Percentiles rank a stretch among this genome's conserved stretches.
Conservation (phyloP, 192 early-diverging fungal genomes). For the Oehlia diaphana region DNA sequence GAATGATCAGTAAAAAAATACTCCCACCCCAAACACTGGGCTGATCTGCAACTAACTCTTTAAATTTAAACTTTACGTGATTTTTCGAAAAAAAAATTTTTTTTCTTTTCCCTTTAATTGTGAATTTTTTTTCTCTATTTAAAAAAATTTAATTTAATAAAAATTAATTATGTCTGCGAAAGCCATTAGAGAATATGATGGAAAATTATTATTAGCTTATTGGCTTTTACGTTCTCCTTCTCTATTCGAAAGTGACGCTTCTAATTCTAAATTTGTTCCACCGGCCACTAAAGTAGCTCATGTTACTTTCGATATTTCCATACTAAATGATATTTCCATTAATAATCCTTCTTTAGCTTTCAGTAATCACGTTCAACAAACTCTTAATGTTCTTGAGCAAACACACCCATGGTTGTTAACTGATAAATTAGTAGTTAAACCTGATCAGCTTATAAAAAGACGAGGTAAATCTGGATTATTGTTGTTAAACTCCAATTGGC, state of each 20-base stretch:
- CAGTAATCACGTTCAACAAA: slow-evolving; percentile 57
- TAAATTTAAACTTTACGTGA: too few relatives aligned
- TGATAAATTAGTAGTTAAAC: slow-evolving; percentile 91
- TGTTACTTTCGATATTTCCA: slow-evolving; percentile 66
- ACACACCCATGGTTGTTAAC: slow-evolving; percentile 84
- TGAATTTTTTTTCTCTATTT: not conserved
- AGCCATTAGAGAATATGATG: slow-evolving; percentile 96
- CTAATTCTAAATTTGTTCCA: slow-evolving; percentile 65
- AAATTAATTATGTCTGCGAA: slow-evolving; percentile 72
- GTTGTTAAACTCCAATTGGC: slow-evolving; percentile 90
- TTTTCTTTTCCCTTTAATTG: too few relatives aligned
- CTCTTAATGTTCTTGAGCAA: slow-evolving; percentile 63
- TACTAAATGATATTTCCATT: slow-evolving; percentile 46
- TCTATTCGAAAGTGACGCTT: slow-evolving; percentile 47
- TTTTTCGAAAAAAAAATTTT: too few relatives aligned
- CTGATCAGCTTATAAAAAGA: slow-evolving; percentile 98
- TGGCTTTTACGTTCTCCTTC: slow-evolving; percentile 78
- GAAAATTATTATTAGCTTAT: slow-evolving; percentile 93
- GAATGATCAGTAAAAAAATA: too few relatives aligned
- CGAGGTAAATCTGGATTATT: slow-evolving; percentile 95
- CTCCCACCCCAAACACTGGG: too few relatives aligned
- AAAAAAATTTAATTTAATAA: not conserved
- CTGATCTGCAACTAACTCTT: too few relatives aligned
- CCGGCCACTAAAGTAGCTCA: slow-evolving; percentile 78
- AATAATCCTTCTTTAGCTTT: slow-evolving; percentile 57